Conservation (phyloP, 2,329 filamentous ascomycete genomes). For the Tricladium varicosporioides region DNA sequence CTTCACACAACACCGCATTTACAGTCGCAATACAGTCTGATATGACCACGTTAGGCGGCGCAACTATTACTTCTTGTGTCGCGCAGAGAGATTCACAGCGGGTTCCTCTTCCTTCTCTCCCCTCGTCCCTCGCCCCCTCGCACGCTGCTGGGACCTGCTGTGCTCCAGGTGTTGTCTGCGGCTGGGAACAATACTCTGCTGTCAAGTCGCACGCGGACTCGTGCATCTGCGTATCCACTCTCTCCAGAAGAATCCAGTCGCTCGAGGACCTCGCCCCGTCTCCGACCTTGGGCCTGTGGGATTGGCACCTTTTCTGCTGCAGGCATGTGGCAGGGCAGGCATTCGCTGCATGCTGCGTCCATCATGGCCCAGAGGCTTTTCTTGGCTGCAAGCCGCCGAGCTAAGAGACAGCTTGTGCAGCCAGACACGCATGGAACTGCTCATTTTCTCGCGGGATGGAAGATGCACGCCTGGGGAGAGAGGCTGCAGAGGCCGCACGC, state of each 20-base stretch:
- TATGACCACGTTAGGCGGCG: no score
- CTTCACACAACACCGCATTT: no score
- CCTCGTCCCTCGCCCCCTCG: no score
- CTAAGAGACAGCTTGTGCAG: constrained; percentile 19
- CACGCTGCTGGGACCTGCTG: no score
- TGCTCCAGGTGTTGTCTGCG: neutral
- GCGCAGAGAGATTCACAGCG: no score
- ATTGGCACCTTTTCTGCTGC: neutral
- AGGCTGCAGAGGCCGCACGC: neutral
- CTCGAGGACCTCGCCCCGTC: neutral
- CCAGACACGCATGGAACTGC: constrained; percentile 15
- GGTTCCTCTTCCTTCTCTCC: no score
- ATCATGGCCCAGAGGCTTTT: constrained; percentile 20
- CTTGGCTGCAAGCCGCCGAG: constrained; percentile 17
- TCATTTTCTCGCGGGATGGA: constrained; percentile 7
- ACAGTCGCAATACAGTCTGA: no score
- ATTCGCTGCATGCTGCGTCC: constrained; percentile 13
- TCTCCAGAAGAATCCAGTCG: neutral
- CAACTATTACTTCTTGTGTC: no score
- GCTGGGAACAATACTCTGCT: neutral
- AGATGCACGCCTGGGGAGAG: no score
- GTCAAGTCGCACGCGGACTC: neutral
- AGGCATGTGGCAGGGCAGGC: constrained; percentile 9
- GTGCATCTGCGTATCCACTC: neutral
- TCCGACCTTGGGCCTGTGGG: neutral